Evolutionary conservation across 2,329 filamentous ascomycete species (phyloP).

Genomic region (Cordyceps pruinosa): DNA sequence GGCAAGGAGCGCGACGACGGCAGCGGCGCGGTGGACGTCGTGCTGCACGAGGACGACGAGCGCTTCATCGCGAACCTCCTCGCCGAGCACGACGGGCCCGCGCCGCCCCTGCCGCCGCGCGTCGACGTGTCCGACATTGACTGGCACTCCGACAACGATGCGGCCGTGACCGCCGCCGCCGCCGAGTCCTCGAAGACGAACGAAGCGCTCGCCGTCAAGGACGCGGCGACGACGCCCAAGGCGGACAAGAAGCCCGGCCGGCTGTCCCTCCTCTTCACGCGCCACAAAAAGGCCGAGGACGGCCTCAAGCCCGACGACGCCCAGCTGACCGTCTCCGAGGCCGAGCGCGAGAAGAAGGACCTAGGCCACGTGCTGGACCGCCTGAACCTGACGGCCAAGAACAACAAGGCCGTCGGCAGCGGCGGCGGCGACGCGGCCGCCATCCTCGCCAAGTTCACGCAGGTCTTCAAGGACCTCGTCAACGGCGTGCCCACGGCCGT

Average conservation of each 20-base stretch:
- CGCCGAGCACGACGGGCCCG: slow-evolving; percentile 33
- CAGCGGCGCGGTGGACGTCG: background rate
- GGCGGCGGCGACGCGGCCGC: slow-evolving; percentile 75
- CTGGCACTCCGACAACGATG: slow-evolving; percentile 33
- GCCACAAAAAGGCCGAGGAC: slow-evolving; percentile 33
- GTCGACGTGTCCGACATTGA: slow-evolving; percentile 44
- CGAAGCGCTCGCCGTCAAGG: background rate
- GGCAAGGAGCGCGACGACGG: slow-evolving; percentile 10
- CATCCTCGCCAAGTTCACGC: slow-evolving; percentile 75
- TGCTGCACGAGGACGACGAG: slow-evolving; percentile 12
- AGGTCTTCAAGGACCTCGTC: slow-evolving; percentile 85
- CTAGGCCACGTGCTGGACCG: slow-evolving; percentile 73
- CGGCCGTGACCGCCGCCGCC: slow-evolving; percentile 14
- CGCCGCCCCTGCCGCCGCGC: slow-evolving; percentile 50
- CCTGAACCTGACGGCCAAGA: slow-evolving; percentile 73
- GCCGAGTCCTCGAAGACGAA: slow-evolving; percentile 14
- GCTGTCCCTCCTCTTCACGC: slow-evolving; percentile 29
- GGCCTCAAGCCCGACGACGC: slow-evolving; percentile 20
- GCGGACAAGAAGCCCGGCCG: slow-evolving; percentile 29
- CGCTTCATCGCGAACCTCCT: slow-evolving; percentile 36
- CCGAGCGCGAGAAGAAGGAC: slow-evolving; percentile 56
- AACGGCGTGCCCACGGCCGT: slow-evolving; percentile 93
- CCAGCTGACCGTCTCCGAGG: slow-evolving; percentile 31
- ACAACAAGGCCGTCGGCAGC: slow-evolving; percentile 79
- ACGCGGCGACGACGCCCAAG: slow-evolving; percentile 20